Evolutionary conservation across 805 yeast species (phyloP), one percentile per base, ranked within the genome.

Genomic region (Candida tallmaniae): DNA sequence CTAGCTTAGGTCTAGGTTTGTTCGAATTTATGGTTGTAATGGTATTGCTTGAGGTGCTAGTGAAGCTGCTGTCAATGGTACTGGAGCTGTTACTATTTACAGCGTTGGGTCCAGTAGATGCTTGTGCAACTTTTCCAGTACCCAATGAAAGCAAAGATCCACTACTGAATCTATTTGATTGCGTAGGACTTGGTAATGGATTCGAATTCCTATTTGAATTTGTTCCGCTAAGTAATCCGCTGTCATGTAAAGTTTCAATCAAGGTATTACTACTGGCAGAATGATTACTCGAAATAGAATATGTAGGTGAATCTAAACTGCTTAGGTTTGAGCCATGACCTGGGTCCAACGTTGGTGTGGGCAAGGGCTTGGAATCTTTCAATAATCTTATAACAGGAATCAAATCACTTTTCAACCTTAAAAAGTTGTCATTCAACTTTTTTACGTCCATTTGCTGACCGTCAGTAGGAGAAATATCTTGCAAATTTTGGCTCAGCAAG

Each of bases 341-440:
- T 1, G 72, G 71, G 42, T 52, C 73, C 27, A 65, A 53, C 1
- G 75, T 71, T 5, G 83, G 87, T 0, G 82, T 75, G 0, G 87
- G 87, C 33, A 81, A 62, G 4, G 86, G 87, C 47, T 76, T 72
- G 42, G 74, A 58, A 53, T 82, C 88, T 47, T 82, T 82, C 29
- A 74, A 63, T 31, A 74, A 62, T 37, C 80, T 69, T 36, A 79
- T 67, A 6, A 80, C 68, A 1, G 88, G 89, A 27, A 78, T 59
- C 45, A 82, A 56, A 41, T 82, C 89, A 29, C 79, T 76, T 33
- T 81, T 67, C 42, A 83, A 63, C 46, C 74, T 67, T 29, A 63
- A 58, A 50, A 78, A 73, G 47, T 70, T 73, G 16, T 78, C 84
- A 34, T 61, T 60, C 31, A 82, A 62, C 40, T 57, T 60, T 40